Conservation (phyloP, 2,329 filamentous ascomycete species). For the Fusarium stilboides region DNA sequence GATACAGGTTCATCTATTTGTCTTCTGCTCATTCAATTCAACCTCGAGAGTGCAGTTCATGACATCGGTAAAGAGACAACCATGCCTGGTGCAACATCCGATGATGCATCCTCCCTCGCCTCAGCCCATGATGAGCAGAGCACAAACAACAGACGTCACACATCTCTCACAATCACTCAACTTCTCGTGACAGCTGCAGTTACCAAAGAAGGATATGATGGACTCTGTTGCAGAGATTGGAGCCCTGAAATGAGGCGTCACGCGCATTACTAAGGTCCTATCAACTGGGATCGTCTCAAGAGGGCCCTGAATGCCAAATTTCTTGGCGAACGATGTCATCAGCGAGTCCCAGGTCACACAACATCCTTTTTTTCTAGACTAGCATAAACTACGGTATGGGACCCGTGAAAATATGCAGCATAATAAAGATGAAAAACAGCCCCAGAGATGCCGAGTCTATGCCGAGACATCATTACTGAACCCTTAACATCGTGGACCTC, state of each 20-base stretch:
- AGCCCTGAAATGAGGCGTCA: slow-evolving; percentile 8
- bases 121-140: slow-evolving; percentile 37
- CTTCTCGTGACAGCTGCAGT: slow-evolving; percentile 15
- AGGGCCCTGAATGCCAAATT: slow-evolving; percentile 13
- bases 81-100: slow-evolving; percentile 20
- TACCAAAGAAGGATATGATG: slow-evolving; percentile 11
- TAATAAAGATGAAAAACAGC: slow-evolving; percentile 4
- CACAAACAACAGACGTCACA: slow-evolving; percentile 36
- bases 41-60: background rate
- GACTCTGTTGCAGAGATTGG: background rate
- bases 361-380: background rate
- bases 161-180: slow-evolving; percentile 17
- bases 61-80: background rate
- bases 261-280: background rate
- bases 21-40: background rate
- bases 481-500: slow-evolving; percentile 14
- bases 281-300: slow-evolving; percentile 4
- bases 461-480: slow-evolving; percentile 7
- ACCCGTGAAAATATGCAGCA: background rate
- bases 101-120: slow-evolving; percentile 27
- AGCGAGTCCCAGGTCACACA: slow-evolving; percentile 24
- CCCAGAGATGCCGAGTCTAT: slow-evolving; percentile 27
- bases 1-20: background rate
- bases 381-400: background rate
- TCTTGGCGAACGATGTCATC: slow-evolving; percentile 39